A percentile compares a stretch with the other conserved stretches of the same genome.
phyloP scores from a whole-genome alignment of 1,139 yeast genomes.

The Saccharomyces hybrid region DNA sequence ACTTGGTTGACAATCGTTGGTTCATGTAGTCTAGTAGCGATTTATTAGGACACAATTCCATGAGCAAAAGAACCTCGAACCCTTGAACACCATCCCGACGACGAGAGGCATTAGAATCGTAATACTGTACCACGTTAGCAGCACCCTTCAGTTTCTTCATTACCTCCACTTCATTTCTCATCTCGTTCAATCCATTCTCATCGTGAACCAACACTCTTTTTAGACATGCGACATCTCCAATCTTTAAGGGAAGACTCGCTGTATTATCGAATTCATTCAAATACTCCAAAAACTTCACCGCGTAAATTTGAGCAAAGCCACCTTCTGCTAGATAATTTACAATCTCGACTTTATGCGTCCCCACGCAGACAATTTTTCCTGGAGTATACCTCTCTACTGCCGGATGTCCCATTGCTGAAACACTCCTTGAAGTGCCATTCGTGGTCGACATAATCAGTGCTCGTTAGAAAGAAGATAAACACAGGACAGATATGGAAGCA shows the following conservation, averaged over 20 bases:
- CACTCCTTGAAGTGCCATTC: constrained; percentile 6
- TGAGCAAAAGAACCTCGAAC: constrained; percentile 81
- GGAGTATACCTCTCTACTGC: constrained; percentile 26
- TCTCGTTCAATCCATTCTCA: constrained; percentile 56
- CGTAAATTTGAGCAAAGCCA: constrained; percentile 75
- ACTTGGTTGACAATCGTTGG: constrained; percentile 70
- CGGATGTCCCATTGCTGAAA: constrained; percentile 1
- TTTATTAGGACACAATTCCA: constrained; percentile 85
- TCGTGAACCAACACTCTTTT: constrained; percentile 71
- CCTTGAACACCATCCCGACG: constrained; percentile 26
- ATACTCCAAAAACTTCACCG: constrained; percentile 37
- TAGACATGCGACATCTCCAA: constrained; percentile 51
- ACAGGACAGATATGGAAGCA: background rate
- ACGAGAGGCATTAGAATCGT: constrained; percentile 93
- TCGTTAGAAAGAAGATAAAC: background rate
- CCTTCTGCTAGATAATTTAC: constrained; percentile 58
- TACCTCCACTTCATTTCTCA: constrained; percentile 75
- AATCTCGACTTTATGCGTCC: constrained; percentile 52
- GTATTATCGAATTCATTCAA: constrained; percentile 21
- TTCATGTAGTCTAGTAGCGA: constrained; percentile 93
- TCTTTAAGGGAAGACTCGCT: constrained; percentile 11
- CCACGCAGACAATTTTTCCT: constrained; percentile 57
- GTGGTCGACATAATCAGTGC: constrained; percentile 11
- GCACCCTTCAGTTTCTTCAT: constrained; percentile 78
- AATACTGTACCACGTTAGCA: constrained; percentile 74